Percentiles rank a stretch among this genome's conserved stretches.
Conservation (phyloP, 2,329 filamentous ascomycete species). For the Ascochyta lentis region DNA sequence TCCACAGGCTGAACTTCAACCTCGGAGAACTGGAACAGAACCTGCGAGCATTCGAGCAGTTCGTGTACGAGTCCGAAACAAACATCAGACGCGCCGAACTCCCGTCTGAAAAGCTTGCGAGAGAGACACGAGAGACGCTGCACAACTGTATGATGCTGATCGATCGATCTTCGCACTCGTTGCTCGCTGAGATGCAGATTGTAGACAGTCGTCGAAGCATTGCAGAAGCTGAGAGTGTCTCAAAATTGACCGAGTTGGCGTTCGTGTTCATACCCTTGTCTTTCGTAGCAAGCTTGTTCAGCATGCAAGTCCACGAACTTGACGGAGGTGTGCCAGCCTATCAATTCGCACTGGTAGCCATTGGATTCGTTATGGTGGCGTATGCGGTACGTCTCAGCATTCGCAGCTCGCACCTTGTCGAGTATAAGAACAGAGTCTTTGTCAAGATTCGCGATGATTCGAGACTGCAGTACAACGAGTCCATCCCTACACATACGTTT, state of each 20-base stretch:
- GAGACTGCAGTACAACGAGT: background rate
- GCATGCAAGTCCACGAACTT: conserved; percentile 38
- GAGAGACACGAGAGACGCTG: background rate
- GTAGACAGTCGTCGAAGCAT: conserved; percentile 37
- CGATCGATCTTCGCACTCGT: conserved; percentile 33
- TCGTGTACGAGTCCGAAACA: background rate
- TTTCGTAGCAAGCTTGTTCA: conserved; percentile 37
- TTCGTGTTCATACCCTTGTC: conserved; percentile 44
- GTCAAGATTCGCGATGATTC: background rate
- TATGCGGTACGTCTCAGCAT: background rate
- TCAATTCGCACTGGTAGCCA: conserved; percentile 1
- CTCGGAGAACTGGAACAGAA: conserved; percentile 12
- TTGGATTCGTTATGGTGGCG: background rate
- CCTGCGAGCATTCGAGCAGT: background rate
- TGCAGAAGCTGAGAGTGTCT: conserved; percentile 39
- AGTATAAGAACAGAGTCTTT: background rate
- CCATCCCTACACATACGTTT: background rate
- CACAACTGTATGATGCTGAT: conserved; percentile 11
- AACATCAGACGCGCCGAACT: background rate
- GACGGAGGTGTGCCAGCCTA: conserved; percentile 23
- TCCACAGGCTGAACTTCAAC: conserved; percentile 17
- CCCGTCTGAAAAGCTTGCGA: background rate
- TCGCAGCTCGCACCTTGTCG: background rate
- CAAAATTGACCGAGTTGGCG: conserved; percentile 42
- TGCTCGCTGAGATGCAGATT: conserved; percentile 48